Percentiles rank a stretch among this genome's conserved stretches.
phyloP scores from a whole-genome alignment of 1,139 yeast species.

The Yamadazyma taylorii region DNA sequence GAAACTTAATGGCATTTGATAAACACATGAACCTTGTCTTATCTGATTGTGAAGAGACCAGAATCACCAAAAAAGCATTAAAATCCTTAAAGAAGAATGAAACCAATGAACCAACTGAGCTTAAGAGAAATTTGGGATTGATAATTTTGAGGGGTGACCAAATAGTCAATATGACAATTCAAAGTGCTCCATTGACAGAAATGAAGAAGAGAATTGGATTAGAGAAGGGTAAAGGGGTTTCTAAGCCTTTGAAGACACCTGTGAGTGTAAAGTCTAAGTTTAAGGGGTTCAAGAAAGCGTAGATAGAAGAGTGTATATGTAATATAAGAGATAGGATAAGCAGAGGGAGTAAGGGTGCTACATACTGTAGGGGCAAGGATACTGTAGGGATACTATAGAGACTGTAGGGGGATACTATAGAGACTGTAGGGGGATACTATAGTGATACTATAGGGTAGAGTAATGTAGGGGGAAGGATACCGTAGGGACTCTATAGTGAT shows the following conservation, averaged over 20 bases:
- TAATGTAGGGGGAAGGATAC: no score
- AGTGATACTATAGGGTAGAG: no score
- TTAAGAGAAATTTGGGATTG: slow-evolving; percentile 75
- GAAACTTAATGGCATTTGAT: slow-evolving; percentile 85
- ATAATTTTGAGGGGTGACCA: slow-evolving; percentile 87
- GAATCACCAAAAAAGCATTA: slow-evolving; percentile 64
- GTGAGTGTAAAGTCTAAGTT: slow-evolving; percentile 19
- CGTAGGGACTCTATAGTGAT: no score
- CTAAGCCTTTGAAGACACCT: slow-evolving; percentile 40
- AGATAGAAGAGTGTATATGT: no score
- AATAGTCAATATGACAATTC: slow-evolving; percentile 79
- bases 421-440: no score
- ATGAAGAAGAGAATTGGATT: slow-evolving; percentile 42
- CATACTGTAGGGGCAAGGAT: no score
- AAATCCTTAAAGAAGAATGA: slow-evolving; percentile 36
- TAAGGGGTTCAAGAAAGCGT: slow-evolving; percentile 13
- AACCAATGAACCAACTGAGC: slow-evolving; percentile 38
- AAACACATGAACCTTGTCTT: slow-evolving; percentile 85
- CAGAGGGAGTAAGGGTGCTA: no score
- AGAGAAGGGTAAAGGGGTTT: slow-evolving; percentile 46
- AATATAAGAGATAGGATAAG: no score
- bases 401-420: no score
- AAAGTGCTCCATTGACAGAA: slow-evolving; percentile 68
- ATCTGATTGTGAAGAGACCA: slow-evolving; percentile 80
- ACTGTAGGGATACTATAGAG: no score